phyloP scores from a whole-genome alignment of 176 grass and related monocot species.

The Dendrocalamus sinicus region DNA sequence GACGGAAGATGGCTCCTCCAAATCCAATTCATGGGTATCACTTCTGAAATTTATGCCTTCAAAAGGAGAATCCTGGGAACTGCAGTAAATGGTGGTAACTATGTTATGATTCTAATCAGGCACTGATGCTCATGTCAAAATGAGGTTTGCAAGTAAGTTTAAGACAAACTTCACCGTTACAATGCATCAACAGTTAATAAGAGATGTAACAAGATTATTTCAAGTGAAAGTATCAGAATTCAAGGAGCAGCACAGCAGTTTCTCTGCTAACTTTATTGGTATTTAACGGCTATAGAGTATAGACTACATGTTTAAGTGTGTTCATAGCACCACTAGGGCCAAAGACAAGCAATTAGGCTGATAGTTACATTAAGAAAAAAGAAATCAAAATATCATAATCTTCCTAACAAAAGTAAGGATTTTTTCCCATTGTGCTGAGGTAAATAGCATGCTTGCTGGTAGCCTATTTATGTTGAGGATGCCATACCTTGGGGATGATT shows the following conservation, averaged over 20 bases:
- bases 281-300: background rate
- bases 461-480: slow-evolving; percentile 26
- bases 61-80: slow-evolving; percentile 66
- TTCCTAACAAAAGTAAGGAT: background rate
- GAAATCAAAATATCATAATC: slow-evolving; percentile 28
- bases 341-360: slow-evolving; percentile 17
- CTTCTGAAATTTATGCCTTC: slow-evolving; percentile 67
- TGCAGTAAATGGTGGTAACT: slow-evolving; percentile 43
- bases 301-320: background rate
- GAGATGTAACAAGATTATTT: slow-evolving; percentile 16
- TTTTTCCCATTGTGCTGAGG: background rate
- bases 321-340: background rate
- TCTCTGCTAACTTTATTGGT: slow-evolving; percentile 3
- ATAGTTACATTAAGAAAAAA: slow-evolving; percentile 10
- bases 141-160: slow-evolving; percentile 24
- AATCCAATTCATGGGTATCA: slow-evolving; percentile 59
- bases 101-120: slow-evolving; percentile 31
- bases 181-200: slow-evolving; percentile 14
- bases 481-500: slow-evolving; percentile 82
- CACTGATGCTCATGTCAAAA: background rate
- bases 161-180: background rate
- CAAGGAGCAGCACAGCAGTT: slow-evolving; percentile 1
- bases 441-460: slow-evolving; percentile 10
- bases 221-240: background rate
- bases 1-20: slow-evolving; percentile 89